Evolutionary conservation across 148 eudicot species (phyloP).

Genomic region (Fagopyrum homotropicum): DNA sequence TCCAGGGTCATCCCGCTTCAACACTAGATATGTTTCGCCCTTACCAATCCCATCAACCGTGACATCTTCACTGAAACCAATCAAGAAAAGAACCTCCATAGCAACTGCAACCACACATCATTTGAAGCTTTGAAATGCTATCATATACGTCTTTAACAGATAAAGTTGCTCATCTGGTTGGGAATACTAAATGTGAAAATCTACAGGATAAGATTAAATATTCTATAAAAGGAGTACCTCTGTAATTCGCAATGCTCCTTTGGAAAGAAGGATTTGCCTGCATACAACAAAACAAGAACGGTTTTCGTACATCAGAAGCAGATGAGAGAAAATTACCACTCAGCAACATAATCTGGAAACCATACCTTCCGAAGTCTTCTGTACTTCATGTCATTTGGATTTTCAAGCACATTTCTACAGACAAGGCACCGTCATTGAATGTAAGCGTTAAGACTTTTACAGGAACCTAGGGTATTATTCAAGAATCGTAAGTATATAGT

Average conservation of each 20-base stretch:
- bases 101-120: constrained; percentile 50
- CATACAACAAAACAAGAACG: constrained; percentile 17
- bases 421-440: not conserved
- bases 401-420: constrained; percentile 70
- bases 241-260: constrained; percentile 40
- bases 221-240: constrained; percentile 34
- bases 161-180: not conserved
- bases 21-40: constrained; percentile 51
- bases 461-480: not conserved
- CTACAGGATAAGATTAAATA: not conserved
- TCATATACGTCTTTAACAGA: not conserved
- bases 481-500: not conserved
- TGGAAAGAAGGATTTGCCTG: constrained; percentile 79
- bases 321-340: not conserved
- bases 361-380: constrained; percentile 77
- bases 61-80: constrained; percentile 66
- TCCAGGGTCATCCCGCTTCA: constrained; percentile 78
- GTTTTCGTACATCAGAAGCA: not conserved
- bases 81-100: constrained; percentile 57
- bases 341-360: not conserved
- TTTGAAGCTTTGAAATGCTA: not conserved
- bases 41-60: constrained; percentile 41
- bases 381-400: constrained; percentile 66
- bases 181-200: not conserved
- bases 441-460: not conserved